Conservation (phyloP, 2,329 filamentous ascomycete genomes). For the Phyllosticta paracitricarpa region DNA sequence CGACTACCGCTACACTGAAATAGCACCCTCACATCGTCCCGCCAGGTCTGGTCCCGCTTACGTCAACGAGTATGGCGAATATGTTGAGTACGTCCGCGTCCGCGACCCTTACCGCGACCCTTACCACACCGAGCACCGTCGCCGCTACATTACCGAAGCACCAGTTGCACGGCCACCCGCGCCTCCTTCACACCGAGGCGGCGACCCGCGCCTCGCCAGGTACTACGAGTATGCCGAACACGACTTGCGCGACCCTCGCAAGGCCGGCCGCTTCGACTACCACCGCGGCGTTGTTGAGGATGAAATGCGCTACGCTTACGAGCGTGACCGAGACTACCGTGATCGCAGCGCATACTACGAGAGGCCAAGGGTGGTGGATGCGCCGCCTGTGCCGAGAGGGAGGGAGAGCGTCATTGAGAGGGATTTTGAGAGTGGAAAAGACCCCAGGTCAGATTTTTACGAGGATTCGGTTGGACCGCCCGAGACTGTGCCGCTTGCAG, state of each 20-base stretch:
- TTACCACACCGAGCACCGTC: not conserved
- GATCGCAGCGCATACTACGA: not conserved
- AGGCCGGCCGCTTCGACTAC: not conserved
- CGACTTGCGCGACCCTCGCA: not conserved
- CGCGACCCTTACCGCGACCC: conserved; percentile 3
- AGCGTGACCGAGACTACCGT: not conserved
- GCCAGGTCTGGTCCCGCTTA: not conserved
- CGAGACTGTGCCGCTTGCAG: not conserved
- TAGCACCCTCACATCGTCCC: not conserved
- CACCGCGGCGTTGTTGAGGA: not conserved
- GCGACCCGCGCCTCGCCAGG: not conserved
- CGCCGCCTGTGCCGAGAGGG: not conserved
- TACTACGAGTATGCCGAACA: not conserved
- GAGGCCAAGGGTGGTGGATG: not conserved
- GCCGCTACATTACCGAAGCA: not conserved
- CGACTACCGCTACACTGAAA: conserved; percentile 4
- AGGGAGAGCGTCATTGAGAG: not conserved
- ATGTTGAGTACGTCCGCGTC: conserved; percentile 9
- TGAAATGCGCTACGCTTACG: not conserved
- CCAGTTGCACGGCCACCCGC: conserved; percentile 42
- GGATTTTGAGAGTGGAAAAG: not conserved
- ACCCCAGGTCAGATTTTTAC: not conserved
- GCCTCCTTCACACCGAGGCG: conserved; percentile 37
- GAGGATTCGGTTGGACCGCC: not conserved
- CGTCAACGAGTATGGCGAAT: conserved; percentile 10